Percentiles rank a stretch among this genome's conserved stretches.
These are phyloP conservation scores for Phytopythium cucurbitacearum DNA, from an alignment of 352 stramenopile genomes.

Conservation along the genomic window DNA sequence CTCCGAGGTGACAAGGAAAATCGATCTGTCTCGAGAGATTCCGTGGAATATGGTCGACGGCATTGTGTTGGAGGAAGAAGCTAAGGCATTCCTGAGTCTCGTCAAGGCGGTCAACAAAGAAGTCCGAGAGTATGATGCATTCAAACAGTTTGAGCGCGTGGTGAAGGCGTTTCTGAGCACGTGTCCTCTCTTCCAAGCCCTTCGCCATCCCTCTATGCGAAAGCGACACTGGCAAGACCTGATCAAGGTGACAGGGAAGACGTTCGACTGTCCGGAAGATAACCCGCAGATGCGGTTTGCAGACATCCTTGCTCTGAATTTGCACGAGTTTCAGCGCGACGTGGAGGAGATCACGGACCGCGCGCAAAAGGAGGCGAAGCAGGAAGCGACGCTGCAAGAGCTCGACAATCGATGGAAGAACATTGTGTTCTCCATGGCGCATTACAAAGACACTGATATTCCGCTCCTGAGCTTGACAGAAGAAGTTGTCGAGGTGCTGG, in stretches of 20 bases:
- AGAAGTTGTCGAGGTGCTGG: slow-evolving; percentile 93
- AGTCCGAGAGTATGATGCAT: slow-evolving; percentile 89
- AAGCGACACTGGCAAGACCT: slow-evolving; percentile 74
- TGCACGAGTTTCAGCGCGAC: slow-evolving; percentile 76
- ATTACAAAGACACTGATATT: slow-evolving; percentile 86
- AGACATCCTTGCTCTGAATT: slow-evolving; percentile 76
- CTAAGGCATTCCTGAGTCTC: slow-evolving; percentile 81
- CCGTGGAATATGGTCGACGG: slow-evolving; percentile 91
- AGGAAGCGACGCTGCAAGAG: slow-evolving; percentile 79
- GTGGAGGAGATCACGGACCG: slow-evolving; percentile 91
- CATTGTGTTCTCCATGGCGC: slow-evolving; percentile 74
- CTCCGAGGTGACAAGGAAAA: slow-evolving; percentile 84
- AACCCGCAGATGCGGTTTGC: slow-evolving; percentile 65
- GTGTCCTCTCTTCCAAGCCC: slow-evolving; percentile 73
- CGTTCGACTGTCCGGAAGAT: slow-evolving; percentile 62
- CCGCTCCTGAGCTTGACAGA: slow-evolving; percentile 87
- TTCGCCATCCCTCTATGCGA: slow-evolving; percentile 73
- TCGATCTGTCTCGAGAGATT: slow-evolving; percentile 83
- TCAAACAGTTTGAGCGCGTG: slow-evolving; percentile 79
- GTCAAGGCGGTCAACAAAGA: slow-evolving; percentile 89
- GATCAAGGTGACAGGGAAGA: slow-evolving; percentile 46
- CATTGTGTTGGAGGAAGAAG: slow-evolving; percentile 91
- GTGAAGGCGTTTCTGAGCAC: slow-evolving; percentile 76
- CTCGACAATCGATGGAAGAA: slow-evolving; percentile 75
- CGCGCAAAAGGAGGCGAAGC: slow-evolving; percentile 89